Base-by-base conservation (phyloP, 495 filamentous ascomycete genomes). In the Penicillium lividum region DNA sequence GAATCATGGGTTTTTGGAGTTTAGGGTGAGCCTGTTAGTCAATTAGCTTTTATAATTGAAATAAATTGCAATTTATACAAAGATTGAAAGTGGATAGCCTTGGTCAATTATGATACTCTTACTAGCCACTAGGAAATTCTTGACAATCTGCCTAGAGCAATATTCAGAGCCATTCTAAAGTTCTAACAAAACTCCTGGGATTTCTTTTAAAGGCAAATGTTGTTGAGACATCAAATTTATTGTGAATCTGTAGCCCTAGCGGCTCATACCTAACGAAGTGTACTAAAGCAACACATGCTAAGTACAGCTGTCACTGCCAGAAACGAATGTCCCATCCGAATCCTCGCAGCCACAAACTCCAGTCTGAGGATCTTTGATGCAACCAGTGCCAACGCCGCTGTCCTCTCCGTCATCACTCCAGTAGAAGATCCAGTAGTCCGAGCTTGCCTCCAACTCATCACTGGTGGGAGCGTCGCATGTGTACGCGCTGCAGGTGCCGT, bases 331-430 rank as follows among this genome's bases (percentile, higher is more conserved):
- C n/a, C 72, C 70, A 63, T 72, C 64, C 7, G 70, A 73, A 47
- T 73, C 65, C 63, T 75, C 72, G 46, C 72, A 75, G 1, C 72
- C 72, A 62, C 72, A 75, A 22, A 64, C 62, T 22, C 72, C 72
- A 18, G 64, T 68, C 13, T 68, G 51, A 4, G 72, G 72, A 51
- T 67, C 63, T 56, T 64, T 63, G 51, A 75, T 75, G 53, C 72
- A 75, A 7, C 58, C 59, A 0, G 72, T 70, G 1, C 72, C 72
- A 16, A 46, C 44, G 6, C 72, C 72, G 28, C 51, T 61, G 28
- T 52, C 54, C 38, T 61, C 50, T n/a, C 72, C 72, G 27, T 64
- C 57, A 22, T 62, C 56, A 4, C 67, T 64, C 70, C 72, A 75
- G 58, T 69, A 75, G 60, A 75, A 75, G 11, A 65, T 62, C 72